Conservation (phyloP, 1,284 basidiomycete species). For the Microbotryomycetes sp. region DNA sequence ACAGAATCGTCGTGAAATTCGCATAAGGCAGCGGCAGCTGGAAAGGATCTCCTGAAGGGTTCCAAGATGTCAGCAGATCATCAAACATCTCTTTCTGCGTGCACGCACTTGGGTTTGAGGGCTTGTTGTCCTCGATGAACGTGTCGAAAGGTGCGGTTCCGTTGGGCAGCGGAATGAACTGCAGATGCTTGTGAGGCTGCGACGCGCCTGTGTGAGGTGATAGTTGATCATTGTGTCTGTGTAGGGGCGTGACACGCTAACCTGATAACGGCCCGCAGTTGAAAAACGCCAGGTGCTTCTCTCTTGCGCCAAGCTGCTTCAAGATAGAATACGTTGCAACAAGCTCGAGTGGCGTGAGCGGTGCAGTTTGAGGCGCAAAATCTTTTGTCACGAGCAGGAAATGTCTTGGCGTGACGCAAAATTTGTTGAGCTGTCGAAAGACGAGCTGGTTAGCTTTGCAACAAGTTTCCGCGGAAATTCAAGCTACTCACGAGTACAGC, state of each 20-base stretch:
- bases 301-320: constrained; percentile 24
- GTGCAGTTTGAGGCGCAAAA: constrained; percentile 31
- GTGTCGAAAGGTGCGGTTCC: constrained; percentile 30
- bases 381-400: constrained; percentile 36
- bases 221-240: neutral
- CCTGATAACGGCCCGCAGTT: constrained; percentile 32
- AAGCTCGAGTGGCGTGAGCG: constrained; percentile 32
- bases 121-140: constrained; percentile 22
- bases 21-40: constrained; percentile 31
- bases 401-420: constrained; percentile 35
- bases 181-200: constrained; percentile 36
- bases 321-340: constrained; percentile 30
- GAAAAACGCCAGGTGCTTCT: constrained; percentile 34
- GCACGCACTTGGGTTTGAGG: constrained; percentile 19
- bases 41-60: constrained; percentile 15
- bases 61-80: too few species aligned
- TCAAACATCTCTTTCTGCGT: neutral
- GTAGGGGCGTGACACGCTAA: constrained; percentile 11
- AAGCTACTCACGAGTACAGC: constrained; percentile 20
- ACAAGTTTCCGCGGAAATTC: neutral
- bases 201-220: neutral
- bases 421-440: constrained; percentile 34
- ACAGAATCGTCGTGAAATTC: constrained; percentile 22
- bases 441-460: neutral
- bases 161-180: constrained; percentile 32